phyloP scores from a whole-genome alignment of 495 filamentous ascomycete species.

The Aspergillus indologenus region DNA sequence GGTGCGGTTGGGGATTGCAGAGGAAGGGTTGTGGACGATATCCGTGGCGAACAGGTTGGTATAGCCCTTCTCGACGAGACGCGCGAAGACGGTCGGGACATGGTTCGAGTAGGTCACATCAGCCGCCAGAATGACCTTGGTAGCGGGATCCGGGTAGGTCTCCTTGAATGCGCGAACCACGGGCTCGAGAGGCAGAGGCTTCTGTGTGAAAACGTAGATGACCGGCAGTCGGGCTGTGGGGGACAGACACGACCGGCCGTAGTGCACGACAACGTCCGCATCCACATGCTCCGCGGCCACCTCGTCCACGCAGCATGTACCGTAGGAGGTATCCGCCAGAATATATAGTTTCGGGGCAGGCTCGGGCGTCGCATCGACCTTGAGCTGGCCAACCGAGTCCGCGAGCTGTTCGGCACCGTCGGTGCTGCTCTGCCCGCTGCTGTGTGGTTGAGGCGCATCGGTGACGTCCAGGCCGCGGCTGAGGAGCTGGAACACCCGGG shows the following conservation, averaged over 20 bases:
- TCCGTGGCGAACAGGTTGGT: constrained; percentile 63
- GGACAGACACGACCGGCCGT: constrained; percentile 87
- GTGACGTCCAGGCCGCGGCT: constrained; percentile 53
- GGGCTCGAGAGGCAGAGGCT: constrained; percentile 55
- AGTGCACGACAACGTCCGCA: constrained; percentile 91
- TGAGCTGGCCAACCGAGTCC: constrained; percentile 31
- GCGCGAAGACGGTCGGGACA: constrained; percentile 49
- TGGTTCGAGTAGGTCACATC: constrained; percentile 83
- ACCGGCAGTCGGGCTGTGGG: constrained; percentile 87
- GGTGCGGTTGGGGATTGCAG: constrained; percentile 80
- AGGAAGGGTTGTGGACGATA: constrained; percentile 74
- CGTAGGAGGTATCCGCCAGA: constrained; percentile 94
- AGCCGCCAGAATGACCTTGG: constrained; percentile 78
- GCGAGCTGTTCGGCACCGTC: constrained; percentile 23
- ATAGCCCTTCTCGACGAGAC: constrained; percentile 61
- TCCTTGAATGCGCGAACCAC: constrained; percentile 61
- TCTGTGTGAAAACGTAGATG: constrained; percentile 84
- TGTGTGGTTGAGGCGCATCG: constrained; percentile 20
- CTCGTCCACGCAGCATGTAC: constrained; percentile 95
- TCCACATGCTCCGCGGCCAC: constrained; percentile 92
- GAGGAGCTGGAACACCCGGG: constrained; percentile 71
- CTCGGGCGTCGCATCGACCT: constrained; percentile 28
- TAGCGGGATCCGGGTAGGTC: constrained; percentile 59
- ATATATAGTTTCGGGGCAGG: constrained; percentile 66
- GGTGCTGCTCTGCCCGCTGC: constrained; percentile 15